Evolutionary conservation across 2,329 filamentous ascomycete species (phyloP).

Genomic region (Sodiomyces alkalinus): DNA sequence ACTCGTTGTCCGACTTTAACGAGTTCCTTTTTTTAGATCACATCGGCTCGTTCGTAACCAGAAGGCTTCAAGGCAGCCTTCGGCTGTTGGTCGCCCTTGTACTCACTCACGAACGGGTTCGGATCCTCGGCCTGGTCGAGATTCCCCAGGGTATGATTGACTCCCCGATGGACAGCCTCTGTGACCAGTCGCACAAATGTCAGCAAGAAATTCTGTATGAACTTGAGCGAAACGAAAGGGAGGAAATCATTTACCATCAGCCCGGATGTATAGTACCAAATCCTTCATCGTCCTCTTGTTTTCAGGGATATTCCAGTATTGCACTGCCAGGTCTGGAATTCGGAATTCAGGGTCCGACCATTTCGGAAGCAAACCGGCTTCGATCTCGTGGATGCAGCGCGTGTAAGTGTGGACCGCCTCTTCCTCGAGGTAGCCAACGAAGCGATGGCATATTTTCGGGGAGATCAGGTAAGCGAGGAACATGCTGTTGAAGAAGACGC

Average conservation of each 20-base stretch:
- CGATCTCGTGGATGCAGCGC: slow-evolving; percentile 72
- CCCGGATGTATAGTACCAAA: slow-evolving; percentile 73
- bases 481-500: slow-evolving; percentile 90
- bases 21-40: too few relatives aligned
- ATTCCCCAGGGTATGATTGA: slow-evolving; percentile 90
- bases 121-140: slow-evolving; percentile 74
- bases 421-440: slow-evolving; percentile 94
- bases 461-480: slow-evolving; percentile 81
- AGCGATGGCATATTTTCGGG: slow-evolving; percentile 79
- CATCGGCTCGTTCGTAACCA: slow-evolving; percentile 75
- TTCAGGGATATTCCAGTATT: slow-evolving; percentile 92
- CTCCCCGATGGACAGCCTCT: slow-evolving; percentile 79
- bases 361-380: slow-evolving; percentile 65
- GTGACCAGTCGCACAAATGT: too few relatives aligned
- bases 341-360: slow-evolving; percentile 58
- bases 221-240: neutral
- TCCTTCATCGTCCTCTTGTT: slow-evolving; percentile 71
- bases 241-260: slow-evolving; percentile 29
- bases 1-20: too few relatives aligned
- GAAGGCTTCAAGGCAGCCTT: slow-evolving; percentile 48
- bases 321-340: slow-evolving; percentile 77
- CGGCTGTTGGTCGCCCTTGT: slow-evolving; percentile 52
- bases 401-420: slow-evolving; percentile 95
- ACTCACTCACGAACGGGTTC: slow-evolving; percentile 80
- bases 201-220: neutral